phyloP scores from a whole-genome alignment of 2,329 filamentous ascomycete genomes.

The Ophiosphaerella narmari region DNA sequence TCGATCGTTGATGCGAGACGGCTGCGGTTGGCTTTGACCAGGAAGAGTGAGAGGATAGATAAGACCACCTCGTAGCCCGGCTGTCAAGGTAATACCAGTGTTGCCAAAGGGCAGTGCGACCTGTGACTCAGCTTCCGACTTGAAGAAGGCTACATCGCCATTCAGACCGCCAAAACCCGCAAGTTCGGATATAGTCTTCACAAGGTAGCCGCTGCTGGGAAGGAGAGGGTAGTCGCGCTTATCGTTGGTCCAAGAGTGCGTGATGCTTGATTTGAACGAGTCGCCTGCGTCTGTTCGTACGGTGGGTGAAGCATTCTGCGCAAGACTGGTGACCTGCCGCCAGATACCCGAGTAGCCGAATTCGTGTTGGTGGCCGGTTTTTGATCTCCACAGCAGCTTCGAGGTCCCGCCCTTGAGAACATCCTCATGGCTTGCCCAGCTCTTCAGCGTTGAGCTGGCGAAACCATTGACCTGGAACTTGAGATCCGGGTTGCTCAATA shows the following conservation, averaged over 20 bases:
- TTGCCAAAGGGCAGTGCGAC: conserved; percentile 74
- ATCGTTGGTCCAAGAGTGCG: conserved; percentile 80
- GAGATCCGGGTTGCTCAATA: conserved; percentile 82
- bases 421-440: conserved; percentile 94
- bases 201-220: conserved; percentile 78
- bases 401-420: conserved; percentile 76
- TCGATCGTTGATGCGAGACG: conserved; percentile 87
- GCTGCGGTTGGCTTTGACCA: conserved; percentile 58
- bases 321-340: conserved; percentile 85
- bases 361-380: conserved; percentile 71
- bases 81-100: conserved; percentile 81
- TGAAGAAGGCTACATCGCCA: conserved; percentile 93
- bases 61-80: conserved; percentile 78
- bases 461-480: conserved; percentile 79
- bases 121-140: conserved; percentile 83
- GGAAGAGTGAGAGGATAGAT: conserved; percentile 79
- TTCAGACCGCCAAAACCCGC: conserved; percentile 82
- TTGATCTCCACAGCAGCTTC: conserved; percentile 75
- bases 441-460: conserved; percentile 83
- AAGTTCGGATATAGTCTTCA: conserved; percentile 79
- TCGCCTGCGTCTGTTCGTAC: conserved; percentile 87
- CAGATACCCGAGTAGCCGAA: conserved; percentile 80
- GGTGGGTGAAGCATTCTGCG: conserved; percentile 75
- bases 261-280: conserved; percentile 83
- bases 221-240: conserved; percentile 83